phyloP scores from a whole-genome alignment of 495 filamentous ascomycete species.

The Penicillium longicatenatum region DNA sequence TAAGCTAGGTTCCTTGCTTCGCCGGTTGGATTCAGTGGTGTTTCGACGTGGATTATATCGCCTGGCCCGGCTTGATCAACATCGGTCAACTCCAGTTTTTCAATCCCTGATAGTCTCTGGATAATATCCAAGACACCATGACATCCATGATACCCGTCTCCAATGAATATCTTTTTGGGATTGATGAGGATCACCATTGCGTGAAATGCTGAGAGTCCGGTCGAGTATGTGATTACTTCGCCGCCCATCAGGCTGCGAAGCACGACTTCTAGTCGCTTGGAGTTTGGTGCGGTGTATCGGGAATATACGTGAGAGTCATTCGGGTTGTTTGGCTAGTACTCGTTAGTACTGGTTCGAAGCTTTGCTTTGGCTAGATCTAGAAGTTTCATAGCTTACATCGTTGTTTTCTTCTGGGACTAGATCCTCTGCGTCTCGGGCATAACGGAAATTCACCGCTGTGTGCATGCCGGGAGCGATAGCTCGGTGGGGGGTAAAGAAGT shows the following conservation, averaged over 20 bases:
- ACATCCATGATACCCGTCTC: conserved; percentile 85
- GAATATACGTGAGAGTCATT: conserved; percentile 65
- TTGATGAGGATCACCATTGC: conserved; percentile 73
- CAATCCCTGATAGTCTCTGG: conserved; percentile 64
- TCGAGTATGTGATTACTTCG: conserved; percentile 71
- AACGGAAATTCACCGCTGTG: conserved; percentile 24
- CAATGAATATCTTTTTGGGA: conserved; percentile 74
- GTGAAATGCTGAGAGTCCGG: conserved; percentile 86
- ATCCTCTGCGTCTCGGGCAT: conserved; percentile 18
- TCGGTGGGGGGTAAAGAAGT: conserved; percentile 21
- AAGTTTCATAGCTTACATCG: conserved; percentile 9
- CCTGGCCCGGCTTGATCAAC: conserved; percentile 61
- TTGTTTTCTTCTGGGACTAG: conserved; percentile 24
- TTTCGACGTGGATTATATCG: conserved; percentile 88
- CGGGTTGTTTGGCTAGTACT: conserved; percentile 27
- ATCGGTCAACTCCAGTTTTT: conserved; percentile 63
- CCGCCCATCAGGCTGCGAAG: conserved; percentile 70
- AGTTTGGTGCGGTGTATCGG: conserved; percentile 71
- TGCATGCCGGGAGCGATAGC: conserved; percentile 26
- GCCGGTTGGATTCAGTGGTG: conserved; percentile 85
- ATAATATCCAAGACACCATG: conserved; percentile 76
- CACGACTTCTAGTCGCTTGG: conserved; percentile 75
- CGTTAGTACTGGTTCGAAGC: background rate
- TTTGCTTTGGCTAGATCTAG: no score
- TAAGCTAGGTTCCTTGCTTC: conserved; percentile 67